These are phyloP conservation scores for Pseudogymnoascus sp. DNA, from an alignment of 2,329 filamentous ascomycete species.

Conservation along the genomic window DNA sequence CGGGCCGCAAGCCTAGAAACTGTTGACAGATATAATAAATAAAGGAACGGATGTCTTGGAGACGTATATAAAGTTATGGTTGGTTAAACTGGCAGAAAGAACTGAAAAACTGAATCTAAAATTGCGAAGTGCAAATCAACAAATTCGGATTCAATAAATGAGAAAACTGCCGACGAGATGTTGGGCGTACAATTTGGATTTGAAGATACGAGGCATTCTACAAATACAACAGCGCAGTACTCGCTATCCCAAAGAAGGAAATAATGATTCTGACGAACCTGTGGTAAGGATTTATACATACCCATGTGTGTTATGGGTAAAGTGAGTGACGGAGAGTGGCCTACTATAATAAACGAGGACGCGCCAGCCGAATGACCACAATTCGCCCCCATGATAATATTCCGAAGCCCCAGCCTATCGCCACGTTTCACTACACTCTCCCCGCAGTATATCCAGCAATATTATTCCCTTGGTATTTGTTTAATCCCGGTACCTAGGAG, in stretches of 20 bases:
- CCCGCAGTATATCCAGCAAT: neutral
- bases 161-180: neutral
- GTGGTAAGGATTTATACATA: neutral
- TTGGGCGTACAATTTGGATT: neutral
- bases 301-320: neutral
- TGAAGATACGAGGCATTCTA: neutral
- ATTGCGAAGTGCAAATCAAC: neutral
- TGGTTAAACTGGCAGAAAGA: neutral
- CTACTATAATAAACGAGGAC: neutral
- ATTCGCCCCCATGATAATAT: neutral
- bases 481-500: neutral
- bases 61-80: neutral
- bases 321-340: neutral
- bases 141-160: neutral
- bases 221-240: too few relatives aligned
- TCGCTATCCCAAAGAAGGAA: neutral
- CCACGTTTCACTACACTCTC: neutral
- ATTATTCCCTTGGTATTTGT: neutral
- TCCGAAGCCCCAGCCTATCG: neutral
- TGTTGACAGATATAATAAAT: neutral
- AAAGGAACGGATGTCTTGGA: neutral
- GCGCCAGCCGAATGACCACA: neutral
- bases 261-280: neutral
- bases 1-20: neutral
- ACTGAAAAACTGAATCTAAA: neutral